Base-by-base conservation (phyloP, 2,329 filamentous ascomycete genomes). In the Ophiocordyceps unilateralis region DNA sequence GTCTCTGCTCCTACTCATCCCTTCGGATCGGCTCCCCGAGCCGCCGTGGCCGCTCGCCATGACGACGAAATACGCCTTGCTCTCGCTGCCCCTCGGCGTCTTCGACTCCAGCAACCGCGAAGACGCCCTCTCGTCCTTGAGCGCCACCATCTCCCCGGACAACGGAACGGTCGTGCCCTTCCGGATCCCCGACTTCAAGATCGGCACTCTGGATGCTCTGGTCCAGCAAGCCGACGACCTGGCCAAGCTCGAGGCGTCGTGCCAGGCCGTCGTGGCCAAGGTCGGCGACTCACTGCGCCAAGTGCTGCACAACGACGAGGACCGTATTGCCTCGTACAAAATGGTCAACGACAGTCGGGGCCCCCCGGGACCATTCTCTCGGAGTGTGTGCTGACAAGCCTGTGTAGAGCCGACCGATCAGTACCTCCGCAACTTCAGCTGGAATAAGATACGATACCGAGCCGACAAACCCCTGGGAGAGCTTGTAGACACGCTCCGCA, bases 371-470 rank as follows among this genome's bases (percentile, higher is more conserved):
- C 15, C 4, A 5, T 34, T 15, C 30, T 5, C 15, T n/a, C n/a
- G 14, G 30, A 34, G 30, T 26, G 23, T 30, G 42, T 42, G 43
- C 53, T 62, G 50, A 60, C 51, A 34, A 20, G 21, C 48, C 48
- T 24, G 47, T 45, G 30, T 59, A 96, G 89, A 93, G 62, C 88
- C 91, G n/a, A 87, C 89, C 47, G 89, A 95, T 54, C 82, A 89
- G 59, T 98, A 96, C 59, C 68, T 98, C 39, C 77, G 80, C 56
- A 80, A 74, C 44, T 98, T 96, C 63, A 74, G 77, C 50, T 98
- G 91, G 91, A 96, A 96, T 67, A 95, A 91, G 64, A 85, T 93
- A 64, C 91, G 94, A 60, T 98, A 96, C 63, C 80, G 91, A 54
- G 81, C 84, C 48, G 91, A 98, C 62, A 93, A 89, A 60, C 76